These are phyloP conservation scores for Trichophyton verrucosum DNA, from an alignment of 2,329 filamentous ascomycete genomes.

Conservation along the genomic window DNA sequence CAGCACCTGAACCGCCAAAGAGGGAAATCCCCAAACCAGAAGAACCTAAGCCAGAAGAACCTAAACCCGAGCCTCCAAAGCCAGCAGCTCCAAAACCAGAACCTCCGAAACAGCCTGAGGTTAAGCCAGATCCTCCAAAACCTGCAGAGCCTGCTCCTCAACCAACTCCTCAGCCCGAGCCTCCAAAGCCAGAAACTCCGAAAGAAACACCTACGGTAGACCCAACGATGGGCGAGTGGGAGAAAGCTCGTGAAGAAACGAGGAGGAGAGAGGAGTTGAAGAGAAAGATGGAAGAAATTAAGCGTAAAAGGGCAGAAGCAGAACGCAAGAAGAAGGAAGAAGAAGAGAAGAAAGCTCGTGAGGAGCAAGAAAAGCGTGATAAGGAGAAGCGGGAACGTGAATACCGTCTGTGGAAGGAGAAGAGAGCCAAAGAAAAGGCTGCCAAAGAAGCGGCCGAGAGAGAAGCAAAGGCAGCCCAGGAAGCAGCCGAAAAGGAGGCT, in stretches of 20 bases:
- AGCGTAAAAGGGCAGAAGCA: slow-evolving; percentile 28
- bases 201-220: neutral
- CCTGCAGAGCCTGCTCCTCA: neutral
- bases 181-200: neutral
- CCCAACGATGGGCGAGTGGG: slow-evolving; percentile 12
- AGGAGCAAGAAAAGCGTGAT: slow-evolving; percentile 29
- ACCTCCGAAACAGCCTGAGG: slow-evolving; percentile 1
- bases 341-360: slow-evolving; percentile 30
- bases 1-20: slow-evolving; percentile 3
- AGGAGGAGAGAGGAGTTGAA: slow-evolving; percentile 26
- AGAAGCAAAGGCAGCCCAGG: slow-evolving; percentile 21
- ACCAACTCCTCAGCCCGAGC: neutral
- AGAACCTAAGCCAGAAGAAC: neutral
- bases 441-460: slow-evolving; percentile 20
- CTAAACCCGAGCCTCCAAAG: slow-evolving; percentile 1
- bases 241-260: slow-evolving; percentile 26
- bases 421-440: slow-evolving; percentile 9
- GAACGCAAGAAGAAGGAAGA: slow-evolving; percentile 27
- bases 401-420: slow-evolving; percentile 28
- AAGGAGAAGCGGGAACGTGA: slow-evolving; percentile 31
- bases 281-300: slow-evolving; percentile 23
- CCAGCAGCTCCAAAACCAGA: neutral
- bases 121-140: slow-evolving; percentile 7
- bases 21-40: neutral
- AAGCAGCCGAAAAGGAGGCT: slow-evolving; percentile 16